phyloP scores from a whole-genome alignment of 441 rosid genomes.

The Euphorbia schlechtendalii region DNA sequence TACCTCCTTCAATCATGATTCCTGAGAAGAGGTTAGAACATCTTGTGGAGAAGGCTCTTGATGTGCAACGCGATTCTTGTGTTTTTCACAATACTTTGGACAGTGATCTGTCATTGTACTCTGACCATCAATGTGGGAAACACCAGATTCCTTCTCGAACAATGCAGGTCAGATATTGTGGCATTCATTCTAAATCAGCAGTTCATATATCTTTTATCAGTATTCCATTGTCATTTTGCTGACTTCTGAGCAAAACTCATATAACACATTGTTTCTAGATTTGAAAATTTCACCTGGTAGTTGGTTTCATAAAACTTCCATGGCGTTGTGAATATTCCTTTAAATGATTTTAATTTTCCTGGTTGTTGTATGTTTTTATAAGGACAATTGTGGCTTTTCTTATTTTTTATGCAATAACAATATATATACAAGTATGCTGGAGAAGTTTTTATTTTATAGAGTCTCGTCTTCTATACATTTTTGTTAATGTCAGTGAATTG shows the following conservation, averaged over 20 bases:
- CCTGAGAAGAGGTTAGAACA: slow-evolving; percentile 67
- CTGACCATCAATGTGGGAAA: slow-evolving; percentile 58
- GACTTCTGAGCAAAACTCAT: neutral
- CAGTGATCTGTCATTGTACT: slow-evolving; percentile 53
- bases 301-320: neutral
- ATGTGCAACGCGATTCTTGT: slow-evolving; percentile 46
- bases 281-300: neutral
- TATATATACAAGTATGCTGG: neutral
- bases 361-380: neutral
- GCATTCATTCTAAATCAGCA: slow-evolving; percentile 10
- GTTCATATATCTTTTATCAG: neutral
- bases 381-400: neutral
- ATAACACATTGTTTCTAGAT: neutral
- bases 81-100: slow-evolving; percentile 51
- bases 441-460: neutral
- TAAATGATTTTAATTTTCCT: neutral
- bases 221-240: slow-evolving; percentile 9
- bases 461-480: neutral
- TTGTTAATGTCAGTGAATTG: neutral
- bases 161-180: slow-evolving; percentile 49
- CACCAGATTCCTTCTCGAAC: slow-evolving; percentile 58
- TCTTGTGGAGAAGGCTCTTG: slow-evolving; percentile 61
- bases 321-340: neutral
- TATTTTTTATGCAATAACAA: neutral
- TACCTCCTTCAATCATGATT: slow-evolving; percentile 50